Evolutionary conservation across 495 filamentous ascomycete species (phyloP).

Genomic region (Trichocladium antarcticum): DNA sequence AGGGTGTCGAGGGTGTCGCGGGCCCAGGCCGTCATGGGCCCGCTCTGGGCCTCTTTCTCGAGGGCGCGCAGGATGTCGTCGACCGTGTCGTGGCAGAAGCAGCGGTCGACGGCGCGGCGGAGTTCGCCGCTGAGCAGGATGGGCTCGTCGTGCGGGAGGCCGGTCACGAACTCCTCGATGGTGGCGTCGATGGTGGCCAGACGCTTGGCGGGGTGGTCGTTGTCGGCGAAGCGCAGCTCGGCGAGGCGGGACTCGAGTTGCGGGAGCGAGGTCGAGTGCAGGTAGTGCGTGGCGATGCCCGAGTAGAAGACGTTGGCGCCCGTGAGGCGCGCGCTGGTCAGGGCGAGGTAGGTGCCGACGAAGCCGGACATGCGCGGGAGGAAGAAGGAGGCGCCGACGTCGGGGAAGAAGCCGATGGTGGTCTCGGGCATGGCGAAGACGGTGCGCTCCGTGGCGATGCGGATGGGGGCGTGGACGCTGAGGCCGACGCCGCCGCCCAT

Average conservation of each 20-base stretch:
- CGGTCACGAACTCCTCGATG: slow-evolving; percentile 81
- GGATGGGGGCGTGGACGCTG: slow-evolving; percentile 86
- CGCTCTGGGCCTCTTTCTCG: slow-evolving; percentile 37
- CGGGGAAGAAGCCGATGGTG: slow-evolving; percentile 93
- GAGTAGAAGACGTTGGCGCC: slow-evolving; percentile 76
- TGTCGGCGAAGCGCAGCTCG: slow-evolving; percentile 78
- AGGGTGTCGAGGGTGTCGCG: slow-evolving; percentile 59
- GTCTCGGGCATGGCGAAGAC: slow-evolving; percentile 98
- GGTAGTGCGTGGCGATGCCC: slow-evolving; percentile 85
- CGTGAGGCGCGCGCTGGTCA: slow-evolving; percentile 70
- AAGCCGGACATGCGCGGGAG: slow-evolving; percentile 75
- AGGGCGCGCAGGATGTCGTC: slow-evolving; percentile 61
- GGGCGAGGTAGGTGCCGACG: slow-evolving; percentile 77
- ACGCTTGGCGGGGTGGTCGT: slow-evolving; percentile 47
- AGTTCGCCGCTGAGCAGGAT: slow-evolving; percentile 52
- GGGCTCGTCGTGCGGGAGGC: slow-evolving; percentile 59
- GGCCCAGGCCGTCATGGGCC: slow-evolving; percentile 55
- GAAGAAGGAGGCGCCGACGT: slow-evolving; percentile 94
- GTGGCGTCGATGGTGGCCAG: slow-evolving; percentile 66
- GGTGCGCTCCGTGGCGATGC: slow-evolving; percentile 91
- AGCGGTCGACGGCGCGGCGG: slow-evolving; percentile 73
- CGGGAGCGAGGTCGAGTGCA: slow-evolving; percentile 75
- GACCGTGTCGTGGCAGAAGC: slow-evolving; percentile 56
- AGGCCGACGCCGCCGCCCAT: slow-evolving; percentile 97
- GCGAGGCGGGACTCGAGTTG: slow-evolving; percentile 74